A percentile compares a stretch with the other conserved stretches of the same genome.
These are phyloP conservation scores for Hydnomerulius pinastri DNA, from an alignment of 768 basidiomycete genomes.

Conservation along the genomic window DNA sequence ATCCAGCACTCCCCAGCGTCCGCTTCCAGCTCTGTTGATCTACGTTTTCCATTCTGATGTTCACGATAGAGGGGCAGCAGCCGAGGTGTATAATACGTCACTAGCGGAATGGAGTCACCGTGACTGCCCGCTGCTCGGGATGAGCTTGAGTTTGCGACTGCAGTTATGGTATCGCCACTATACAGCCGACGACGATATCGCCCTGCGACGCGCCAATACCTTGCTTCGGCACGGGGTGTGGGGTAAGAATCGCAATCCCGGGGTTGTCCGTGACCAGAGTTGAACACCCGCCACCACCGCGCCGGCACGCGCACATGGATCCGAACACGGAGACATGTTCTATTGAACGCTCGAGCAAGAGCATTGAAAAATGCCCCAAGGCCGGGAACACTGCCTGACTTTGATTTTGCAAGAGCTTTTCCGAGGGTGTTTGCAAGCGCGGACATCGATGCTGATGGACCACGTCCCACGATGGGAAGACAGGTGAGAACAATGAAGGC, in stretches of 20 bases:
- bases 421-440: constrained; percentile 5
- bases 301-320: constrained; percentile 8
- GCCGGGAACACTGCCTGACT: not conserved
- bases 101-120: constrained; percentile 19
- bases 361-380: constrained; percentile 8
- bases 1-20: constrained; percentile 29
- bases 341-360: constrained; percentile 15
- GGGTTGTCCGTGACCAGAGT: not conserved
- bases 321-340: constrained; percentile 16
- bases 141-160: not conserved
- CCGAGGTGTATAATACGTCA: constrained; percentile 37
- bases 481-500: constrained; percentile 13
- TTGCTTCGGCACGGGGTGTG: constrained; percentile 26
- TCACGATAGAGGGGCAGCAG: constrained; percentile 42
- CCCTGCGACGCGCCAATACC: constrained; percentile 33
- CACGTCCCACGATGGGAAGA: constrained; percentile 7
- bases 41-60: not conserved
- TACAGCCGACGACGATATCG: constrained; percentile 31
- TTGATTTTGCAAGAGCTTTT: constrained; percentile 5
- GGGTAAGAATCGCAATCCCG: constrained; percentile 17
- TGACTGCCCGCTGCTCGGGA: constrained; percentile 7
- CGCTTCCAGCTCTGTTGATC: constrained; percentile 4
- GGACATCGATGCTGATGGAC: constrained; percentile 1
- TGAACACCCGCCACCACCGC: constrained; percentile 10
- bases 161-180: constrained; percentile 11